phyloP scores from a whole-genome alignment of 179 eudicot species.

The Spergularia azorica region DNA sequence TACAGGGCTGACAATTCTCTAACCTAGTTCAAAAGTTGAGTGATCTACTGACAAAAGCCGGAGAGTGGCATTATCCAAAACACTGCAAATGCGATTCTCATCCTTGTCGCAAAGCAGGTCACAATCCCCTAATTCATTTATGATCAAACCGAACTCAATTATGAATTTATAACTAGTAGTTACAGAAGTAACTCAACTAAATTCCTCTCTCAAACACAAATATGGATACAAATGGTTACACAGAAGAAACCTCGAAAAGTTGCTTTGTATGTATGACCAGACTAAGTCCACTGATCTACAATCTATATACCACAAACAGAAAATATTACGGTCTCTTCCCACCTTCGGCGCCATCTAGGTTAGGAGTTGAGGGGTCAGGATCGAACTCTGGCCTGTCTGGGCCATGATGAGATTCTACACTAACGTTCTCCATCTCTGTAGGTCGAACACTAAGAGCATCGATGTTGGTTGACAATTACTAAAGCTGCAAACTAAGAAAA shows the following conservation, averaged over 20 bases:
- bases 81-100: too few species aligned
- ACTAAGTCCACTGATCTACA: slow-evolving; percentile 19
- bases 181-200: not conserved
- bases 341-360: slow-evolving; percentile 42
- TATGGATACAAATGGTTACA: slow-evolving; percentile 1
- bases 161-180: too few species aligned
- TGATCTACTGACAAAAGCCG: too few species aligned
- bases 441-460: slow-evolving; percentile 37
- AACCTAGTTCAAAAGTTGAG: too few species aligned
- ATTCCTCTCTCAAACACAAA: too few species aligned
- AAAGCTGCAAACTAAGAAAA: too few species aligned
- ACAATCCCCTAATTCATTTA: not conserved
- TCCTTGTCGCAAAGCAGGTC: too few species aligned
- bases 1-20: too few species aligned
- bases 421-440: slow-evolving; percentile 40
- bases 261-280: not conserved
- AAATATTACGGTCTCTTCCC: slow-evolving; percentile 37
- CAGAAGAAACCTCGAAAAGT: not conserved
- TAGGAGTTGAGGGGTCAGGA: slow-evolving; percentile 34
- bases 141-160: too few species aligned
- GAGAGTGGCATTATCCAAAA: too few species aligned
- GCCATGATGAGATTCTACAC: slow-evolving; percentile 27
- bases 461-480: not conserved
- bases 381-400: slow-evolving; percentile 25
- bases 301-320: not conserved